Evolutionary conservation across 1,284 basidiomycete genomes (phyloP), one percentile per base, ranked within the genome.

Genomic region (Leccinum griseonigrum): DNA sequence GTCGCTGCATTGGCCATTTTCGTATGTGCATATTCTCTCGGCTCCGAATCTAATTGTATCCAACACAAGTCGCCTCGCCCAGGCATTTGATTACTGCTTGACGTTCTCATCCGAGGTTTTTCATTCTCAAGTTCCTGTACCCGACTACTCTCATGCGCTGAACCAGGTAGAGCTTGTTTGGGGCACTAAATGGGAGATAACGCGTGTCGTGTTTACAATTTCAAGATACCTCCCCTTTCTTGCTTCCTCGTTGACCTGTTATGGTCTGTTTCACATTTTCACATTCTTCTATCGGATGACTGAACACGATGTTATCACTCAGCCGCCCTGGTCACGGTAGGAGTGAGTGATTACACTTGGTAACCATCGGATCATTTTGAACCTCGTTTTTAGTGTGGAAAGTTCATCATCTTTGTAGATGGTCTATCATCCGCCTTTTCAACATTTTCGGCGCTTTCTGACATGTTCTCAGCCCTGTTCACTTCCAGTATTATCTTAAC

Each of bases 141-240:
- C 48, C 3, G 2, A 40, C 32, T 13, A 16, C 26, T 55, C 57
- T 70, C 29, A 67, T 40, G 2, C 1, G 9, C 3, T n/a, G 28
- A 13, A 14, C 22, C 13, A 72, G 68, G 67, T 69, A 10, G 58
- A 67, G 56, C 46, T 65, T 40, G 62, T 70, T 31, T 74, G 72
- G 71, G 71, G 71, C 3, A 67, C 64, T 11, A 63, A 60, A 26
- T 73, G 70, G 70, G 63, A 57, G 22, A 16, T 38, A 8, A 40
- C 71, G 29, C 71, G 71, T 31, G 52, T 69, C 29, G 60, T 71
- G 11, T 71, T 71, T 46, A 68, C 69, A 3, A 7, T 74, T 11
- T 58, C 70, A 52, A 71, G 72, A 64, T 74, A 74, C 56, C 40
- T 69, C 14, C 56, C 72, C 10, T 64, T 73, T 46, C 3, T 68